These are phyloP conservation scores for Pleurotus tuoliensis DNA, from an alignment of 768 basidiomycete genomes.

Conservation along the genomic window DNA sequence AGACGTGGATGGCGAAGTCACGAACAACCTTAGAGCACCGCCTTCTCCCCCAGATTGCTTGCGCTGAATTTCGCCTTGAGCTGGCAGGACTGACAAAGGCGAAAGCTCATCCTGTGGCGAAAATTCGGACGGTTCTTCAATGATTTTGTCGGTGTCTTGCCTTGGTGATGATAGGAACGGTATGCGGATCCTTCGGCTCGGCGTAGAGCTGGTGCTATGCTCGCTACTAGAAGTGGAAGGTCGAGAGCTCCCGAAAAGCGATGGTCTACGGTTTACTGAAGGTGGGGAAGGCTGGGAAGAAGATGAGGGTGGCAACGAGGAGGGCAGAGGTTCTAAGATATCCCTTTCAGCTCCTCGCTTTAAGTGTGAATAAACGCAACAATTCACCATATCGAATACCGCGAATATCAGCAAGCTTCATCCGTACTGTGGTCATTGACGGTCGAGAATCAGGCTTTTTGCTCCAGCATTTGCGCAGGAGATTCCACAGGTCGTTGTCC, in stretches of 20 bases:
- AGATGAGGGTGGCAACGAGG: not conserved
- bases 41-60: not conserved
- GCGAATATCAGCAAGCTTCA: constrained; percentile 17
- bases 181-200: not conserved
- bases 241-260: constrained; percentile 5
- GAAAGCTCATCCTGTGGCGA: not conserved
- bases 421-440: constrained; percentile 30
- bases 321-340: not conserved
- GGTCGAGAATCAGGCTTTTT: constrained; percentile 35
- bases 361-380: not conserved
- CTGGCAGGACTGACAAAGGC: constrained; percentile 9
- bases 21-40: not conserved
- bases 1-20: not conserved
- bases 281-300: not conserved
- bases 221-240: constrained; percentile 14
- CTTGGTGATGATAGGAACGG: not conserved
- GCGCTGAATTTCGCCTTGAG: constrained; percentile 2
- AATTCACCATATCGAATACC: not conserved
- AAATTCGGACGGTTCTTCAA: constrained; percentile 3
- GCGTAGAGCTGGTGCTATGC: constrained; percentile 8
- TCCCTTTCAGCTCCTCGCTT: too few species aligned
- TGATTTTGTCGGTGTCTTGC: not conserved
- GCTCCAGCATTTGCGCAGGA: constrained; percentile 42
- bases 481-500: constrained; percentile 36
- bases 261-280: constrained; percentile 8